A percentile compares a stretch with the other conserved stretches of the same genome.
phyloP scores from a whole-genome alignment of 441 rosid species.

The Pelargonium citronellum region DNA sequence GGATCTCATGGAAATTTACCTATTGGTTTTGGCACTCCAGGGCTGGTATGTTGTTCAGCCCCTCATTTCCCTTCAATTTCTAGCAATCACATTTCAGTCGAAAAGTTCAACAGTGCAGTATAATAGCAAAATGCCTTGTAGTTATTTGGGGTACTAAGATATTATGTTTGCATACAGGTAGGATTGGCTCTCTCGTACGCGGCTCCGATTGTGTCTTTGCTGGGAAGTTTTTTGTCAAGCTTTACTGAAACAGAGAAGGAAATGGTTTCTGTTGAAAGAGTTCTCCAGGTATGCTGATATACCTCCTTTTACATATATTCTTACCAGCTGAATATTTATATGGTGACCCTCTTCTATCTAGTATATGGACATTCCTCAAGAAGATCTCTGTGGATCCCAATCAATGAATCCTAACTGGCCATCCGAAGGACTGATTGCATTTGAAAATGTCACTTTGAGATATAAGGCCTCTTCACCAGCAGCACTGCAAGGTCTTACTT shows the following conservation, averaged over 20 bases:
- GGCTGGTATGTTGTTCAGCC: conserved; percentile 53
- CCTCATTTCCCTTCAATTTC: background rate
- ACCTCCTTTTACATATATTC: conserved; percentile 2
- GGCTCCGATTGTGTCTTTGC: conserved; percentile 75
- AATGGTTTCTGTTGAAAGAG: conserved; percentile 93
- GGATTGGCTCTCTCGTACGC: conserved; percentile 95
- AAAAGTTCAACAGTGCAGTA: no score
- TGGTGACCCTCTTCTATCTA: conserved; percentile 26
- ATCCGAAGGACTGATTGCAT: conserved; percentile 57
- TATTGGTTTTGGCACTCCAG: conserved; percentile 80
- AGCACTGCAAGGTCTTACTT: conserved; percentile 54
- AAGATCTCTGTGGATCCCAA: conserved; percentile 51
- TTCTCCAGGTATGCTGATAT: conserved; percentile 55
- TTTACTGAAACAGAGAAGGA: conserved; percentile 97
- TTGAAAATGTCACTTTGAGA: conserved; percentile 74
- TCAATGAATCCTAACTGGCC: conserved; percentile 63
- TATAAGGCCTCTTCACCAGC: conserved; percentile 69
- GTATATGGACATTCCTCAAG: conserved; percentile 95
- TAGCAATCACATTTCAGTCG: conserved; percentile 6
- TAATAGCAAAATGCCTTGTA: no score
- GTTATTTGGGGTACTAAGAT: background rate
- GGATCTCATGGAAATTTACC: conserved; percentile 67
- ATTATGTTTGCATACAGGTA: conserved; percentile 45
- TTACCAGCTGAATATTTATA: conserved; percentile 13
- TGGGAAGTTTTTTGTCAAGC: conserved; percentile 88